Evolutionary conservation across 257 asterid genomes (phyloP).

Genomic region (Verbena officinalis): DNA sequence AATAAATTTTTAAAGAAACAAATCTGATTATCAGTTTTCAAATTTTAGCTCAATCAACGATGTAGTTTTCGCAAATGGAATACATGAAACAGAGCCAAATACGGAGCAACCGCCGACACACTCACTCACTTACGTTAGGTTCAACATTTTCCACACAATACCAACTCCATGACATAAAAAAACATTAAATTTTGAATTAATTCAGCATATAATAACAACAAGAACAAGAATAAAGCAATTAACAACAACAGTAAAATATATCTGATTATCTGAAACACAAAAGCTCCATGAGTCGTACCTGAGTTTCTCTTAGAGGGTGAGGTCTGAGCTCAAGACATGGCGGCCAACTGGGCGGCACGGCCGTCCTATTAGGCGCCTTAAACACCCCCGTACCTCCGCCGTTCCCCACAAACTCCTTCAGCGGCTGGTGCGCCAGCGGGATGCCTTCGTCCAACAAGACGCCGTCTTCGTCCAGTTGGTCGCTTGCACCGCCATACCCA

Average conservation of each 20-base stretch:
- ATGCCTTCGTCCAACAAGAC: slow-evolving; percentile 18
- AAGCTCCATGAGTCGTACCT: slow-evolving; percentile 48
- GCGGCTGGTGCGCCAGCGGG: slow-evolving; percentile 27
- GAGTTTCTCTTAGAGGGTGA: slow-evolving; percentile 75
- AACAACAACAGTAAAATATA: neutral
- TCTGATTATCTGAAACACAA: neutral
- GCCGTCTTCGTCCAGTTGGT: slow-evolving; percentile 22
- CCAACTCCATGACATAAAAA: neutral
- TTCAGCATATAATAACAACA: neutral
- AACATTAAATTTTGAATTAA: neutral
- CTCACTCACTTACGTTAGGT: too few species aligned
- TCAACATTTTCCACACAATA: too few species aligned
- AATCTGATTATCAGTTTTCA: too few species aligned
- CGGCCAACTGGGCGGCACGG: slow-evolving; percentile 63
- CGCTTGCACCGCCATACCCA: slow-evolving; percentile 19
- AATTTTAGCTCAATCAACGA: too few species aligned
- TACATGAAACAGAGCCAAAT: too few species aligned
- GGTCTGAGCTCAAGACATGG: slow-evolving; percentile 70
- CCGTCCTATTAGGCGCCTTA: slow-evolving; percentile 58
- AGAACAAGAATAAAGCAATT: neutral
- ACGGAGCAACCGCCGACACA: too few species aligned
- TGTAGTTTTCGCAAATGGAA: too few species aligned
- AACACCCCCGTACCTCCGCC: slow-evolving; percentile 65
- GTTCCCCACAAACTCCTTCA: slow-evolving; percentile 58
- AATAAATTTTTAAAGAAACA: too few species aligned